Evolutionary conservation across 768 basidiomycete genomes (phyloP).

Genomic region (Pleurotus platypus): DNA sequence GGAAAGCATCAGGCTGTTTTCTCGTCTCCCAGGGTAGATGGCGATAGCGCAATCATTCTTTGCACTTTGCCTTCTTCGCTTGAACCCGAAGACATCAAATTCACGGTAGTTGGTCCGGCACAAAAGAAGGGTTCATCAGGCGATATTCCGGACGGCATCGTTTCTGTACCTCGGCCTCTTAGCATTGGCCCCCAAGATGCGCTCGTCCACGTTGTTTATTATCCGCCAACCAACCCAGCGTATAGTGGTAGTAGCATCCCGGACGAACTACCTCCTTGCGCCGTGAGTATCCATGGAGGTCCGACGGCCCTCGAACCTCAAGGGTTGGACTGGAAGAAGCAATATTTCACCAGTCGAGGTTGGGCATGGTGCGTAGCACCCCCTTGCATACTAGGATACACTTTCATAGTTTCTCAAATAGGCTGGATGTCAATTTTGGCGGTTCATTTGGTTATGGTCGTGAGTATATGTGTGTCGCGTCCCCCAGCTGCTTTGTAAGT

Average conservation of each 20-base stretch:
- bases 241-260: slow-evolving; percentile 44
- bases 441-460: slow-evolving; percentile 76
- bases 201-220: slow-evolving; percentile 60
- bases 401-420: slow-evolving; percentile 18
- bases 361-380: slow-evolving; percentile 54
- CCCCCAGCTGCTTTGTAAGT: too few species aligned
- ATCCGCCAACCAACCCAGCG: slow-evolving; percentile 61
- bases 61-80: slow-evolving; percentile 22
- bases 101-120: slow-evolving; percentile 5
- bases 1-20: slow-evolving; percentile 34
- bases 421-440: slow-evolving; percentile 75
- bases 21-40: slow-evolving; percentile 37
- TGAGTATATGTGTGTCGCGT: slow-evolving; percentile 38
- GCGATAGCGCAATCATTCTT: slow-evolving; percentile 31
- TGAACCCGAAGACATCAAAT: slow-evolving; percentile 15
- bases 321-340: slow-evolving; percentile 47
- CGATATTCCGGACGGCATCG: slow-evolving; percentile 24
- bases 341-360: slow-evolving; percentile 69
- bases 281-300: slow-evolving; percentile 68
- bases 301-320: slow-evolving; percentile 52
- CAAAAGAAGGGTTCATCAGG: background rate
- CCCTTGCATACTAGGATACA: background rate
- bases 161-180: slow-evolving; percentile 48
- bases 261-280: slow-evolving; percentile 64
- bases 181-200: slow-evolving; percentile 32